Percentiles rank a stretch among this genome's conserved stretches.
Evolutionary conservation across 176 grass and related monocot species (phyloP).

Genomic region (Oropetium thomaeum): DNA sequence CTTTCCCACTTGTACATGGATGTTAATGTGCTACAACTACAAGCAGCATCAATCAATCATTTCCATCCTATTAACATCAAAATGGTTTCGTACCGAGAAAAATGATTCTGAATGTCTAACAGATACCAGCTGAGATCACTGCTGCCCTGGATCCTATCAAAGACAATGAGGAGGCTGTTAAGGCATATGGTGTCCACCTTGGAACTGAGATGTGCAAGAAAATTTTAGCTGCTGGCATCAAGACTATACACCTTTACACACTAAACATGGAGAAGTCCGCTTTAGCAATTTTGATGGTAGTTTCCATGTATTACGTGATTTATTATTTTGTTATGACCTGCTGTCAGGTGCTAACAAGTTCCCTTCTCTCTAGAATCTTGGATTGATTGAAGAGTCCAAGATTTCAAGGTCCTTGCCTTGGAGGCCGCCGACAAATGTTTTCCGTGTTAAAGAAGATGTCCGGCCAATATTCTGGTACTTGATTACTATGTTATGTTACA

Average conservation of each 20-base stretch:
- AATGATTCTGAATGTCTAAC: slow-evolving; percentile 13
- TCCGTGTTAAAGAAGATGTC: slow-evolving; percentile 85
- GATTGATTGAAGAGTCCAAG: slow-evolving; percentile 74
- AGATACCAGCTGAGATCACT: slow-evolving; percentile 77
- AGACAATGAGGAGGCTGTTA: slow-evolving; percentile 86
- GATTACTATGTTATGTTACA: not conserved
- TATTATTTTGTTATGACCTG: slow-evolving; percentile 8
- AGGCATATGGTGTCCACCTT: slow-evolving; percentile 74
- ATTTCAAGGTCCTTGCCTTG: slow-evolving; percentile 76
- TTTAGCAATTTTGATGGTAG: slow-evolving; percentile 71
- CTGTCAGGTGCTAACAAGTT: slow-evolving; percentile 22
- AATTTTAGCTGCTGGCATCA: slow-evolving; percentile 81
- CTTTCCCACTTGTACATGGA: not conserved
- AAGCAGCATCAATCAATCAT: not conserved
- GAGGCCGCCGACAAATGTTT: slow-evolving; percentile 76
- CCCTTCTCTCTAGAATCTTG: slow-evolving; percentile 60
- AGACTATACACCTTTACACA: slow-evolving; percentile 86
- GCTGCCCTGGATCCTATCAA: slow-evolving; percentile 77
- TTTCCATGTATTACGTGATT: slow-evolving; percentile 14
- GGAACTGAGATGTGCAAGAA: slow-evolving; percentile 95
- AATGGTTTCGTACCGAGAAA: not conserved
- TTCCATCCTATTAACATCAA: not conserved
- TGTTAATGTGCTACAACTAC: not conserved
- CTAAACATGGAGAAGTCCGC: slow-evolving; percentile 89
- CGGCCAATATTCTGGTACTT: slow-evolving; percentile 89